A percentile compares a stretch with the other conserved stretches of the same genome.
These are phyloP conservation scores for Boletus sp. DNA, from an alignment of 768 basidiomycete species.

Conservation along the genomic window DNA sequence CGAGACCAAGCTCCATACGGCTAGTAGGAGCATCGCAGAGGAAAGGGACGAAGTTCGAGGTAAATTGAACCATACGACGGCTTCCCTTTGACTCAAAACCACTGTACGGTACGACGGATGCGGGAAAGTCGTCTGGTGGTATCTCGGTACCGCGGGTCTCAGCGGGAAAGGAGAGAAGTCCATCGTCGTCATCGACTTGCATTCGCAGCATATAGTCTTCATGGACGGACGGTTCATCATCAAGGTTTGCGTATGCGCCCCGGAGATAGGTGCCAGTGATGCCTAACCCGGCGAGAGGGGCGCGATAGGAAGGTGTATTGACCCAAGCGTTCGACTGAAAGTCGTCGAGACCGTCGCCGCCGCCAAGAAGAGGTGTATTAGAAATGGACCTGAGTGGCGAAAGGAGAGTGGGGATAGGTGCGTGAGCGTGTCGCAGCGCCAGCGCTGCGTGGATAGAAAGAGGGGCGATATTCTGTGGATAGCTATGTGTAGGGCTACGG, in stretches of 20 bases:
- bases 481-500: slow-evolving; percentile 24
- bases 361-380: background rate
- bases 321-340: slow-evolving; percentile 33
- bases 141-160: background rate
- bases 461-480: slow-evolving; percentile 8
- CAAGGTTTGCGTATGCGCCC: background rate
- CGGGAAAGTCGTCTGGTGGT: background rate
- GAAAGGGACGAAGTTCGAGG: background rate
- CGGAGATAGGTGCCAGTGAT: slow-evolving; percentile 20
- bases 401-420: slow-evolving; percentile 31
- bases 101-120: background rate
- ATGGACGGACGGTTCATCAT: background rate
- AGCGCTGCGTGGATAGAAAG: slow-evolving; percentile 26
- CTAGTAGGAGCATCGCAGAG: background rate
- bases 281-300: slow-evolving; percentile 28
- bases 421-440: slow-evolving; percentile 26
- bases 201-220: slow-evolving; percentile 4
- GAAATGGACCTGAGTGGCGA: slow-evolving; percentile 18
- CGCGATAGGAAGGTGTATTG: slow-evolving; percentile 1
- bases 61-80: background rate
- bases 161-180: background rate
- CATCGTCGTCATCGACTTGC: slow-evolving; percentile 5
- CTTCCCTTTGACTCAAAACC: background rate
- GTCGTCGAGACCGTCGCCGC: slow-evolving; percentile 16
- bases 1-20: slow-evolving; percentile 2